These are phyloP conservation scores for Pedinophyceae sp. DNA, from an alignment of 139 green algal genomes.

Conservation along the genomic window DNA sequence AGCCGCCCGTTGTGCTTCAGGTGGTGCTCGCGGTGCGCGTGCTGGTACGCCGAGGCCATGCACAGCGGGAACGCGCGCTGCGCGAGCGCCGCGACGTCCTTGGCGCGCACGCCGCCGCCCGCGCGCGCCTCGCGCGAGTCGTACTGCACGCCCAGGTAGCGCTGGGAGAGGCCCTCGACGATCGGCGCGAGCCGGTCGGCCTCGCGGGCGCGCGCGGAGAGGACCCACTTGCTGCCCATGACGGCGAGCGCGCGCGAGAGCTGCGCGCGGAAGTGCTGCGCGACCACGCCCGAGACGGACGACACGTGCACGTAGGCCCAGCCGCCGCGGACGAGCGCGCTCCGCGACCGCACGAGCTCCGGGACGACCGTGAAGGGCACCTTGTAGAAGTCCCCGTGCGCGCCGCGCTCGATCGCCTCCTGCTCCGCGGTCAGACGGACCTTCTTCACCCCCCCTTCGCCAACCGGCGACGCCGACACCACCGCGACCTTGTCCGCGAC, in stretches of 20 bases:
- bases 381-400: conserved; percentile 37
- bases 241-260: conserved; percentile 32
- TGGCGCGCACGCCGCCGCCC: not conserved
- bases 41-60: conserved; percentile 26
- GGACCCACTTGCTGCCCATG: conserved; percentile 36
- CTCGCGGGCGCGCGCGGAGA: conserved; percentile 40
- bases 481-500: too few species aligned
- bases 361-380: conserved; percentile 70
- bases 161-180: conserved; percentile 48
- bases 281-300: too few species aligned
- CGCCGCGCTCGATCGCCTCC: too few species aligned
- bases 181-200: conserved; percentile 61
- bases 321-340: conserved; percentile 50
- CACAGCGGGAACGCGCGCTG: conserved; percentile 68
- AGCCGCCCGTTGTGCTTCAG: conserved; percentile 59
- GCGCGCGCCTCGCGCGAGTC: conserved; percentile 10
- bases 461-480: too few species aligned
- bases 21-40: not conserved
- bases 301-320: conserved; percentile 71
- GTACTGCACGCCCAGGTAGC: conserved; percentile 16
- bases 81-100: conserved; percentile 24
- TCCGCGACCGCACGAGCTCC: conserved; percentile 58
- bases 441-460: too few species aligned
- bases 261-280: conserved; percentile 35
- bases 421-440: too few species aligned